These are phyloP conservation scores for Daldinia childiae DNA, from an alignment of 495 filamentous ascomycete species.

Conservation along the genomic window DNA sequence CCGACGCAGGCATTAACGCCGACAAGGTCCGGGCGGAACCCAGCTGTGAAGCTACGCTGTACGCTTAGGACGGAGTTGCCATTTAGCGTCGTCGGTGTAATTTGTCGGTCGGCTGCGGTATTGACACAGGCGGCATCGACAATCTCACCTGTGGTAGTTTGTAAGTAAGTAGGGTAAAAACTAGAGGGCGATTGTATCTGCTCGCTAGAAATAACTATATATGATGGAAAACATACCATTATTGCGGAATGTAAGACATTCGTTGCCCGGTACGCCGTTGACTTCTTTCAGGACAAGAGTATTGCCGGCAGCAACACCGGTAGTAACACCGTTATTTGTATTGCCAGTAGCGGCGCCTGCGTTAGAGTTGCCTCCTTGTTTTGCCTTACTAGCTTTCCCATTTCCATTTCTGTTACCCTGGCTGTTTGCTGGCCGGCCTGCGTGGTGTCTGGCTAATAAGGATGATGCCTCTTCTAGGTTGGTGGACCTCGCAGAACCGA, in stretches of 20 bases:
- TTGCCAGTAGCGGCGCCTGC: neutral
- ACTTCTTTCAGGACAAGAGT: neutral
- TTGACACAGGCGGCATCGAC: neutral
- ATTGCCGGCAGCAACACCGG: neutral
- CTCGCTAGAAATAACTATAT: neutral
- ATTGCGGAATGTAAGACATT: neutral
- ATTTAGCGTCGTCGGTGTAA: neutral
- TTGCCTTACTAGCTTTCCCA: neutral
- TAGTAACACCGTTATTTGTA: neutral
- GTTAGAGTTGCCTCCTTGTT: neutral
- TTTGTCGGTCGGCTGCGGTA: neutral
- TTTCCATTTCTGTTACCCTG: neutral
- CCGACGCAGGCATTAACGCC: neutral
- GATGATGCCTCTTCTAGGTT: neutral
- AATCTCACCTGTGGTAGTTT: neutral
- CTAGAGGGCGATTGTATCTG: neutral
- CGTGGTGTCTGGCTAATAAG: neutral
- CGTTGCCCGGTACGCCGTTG: neutral
- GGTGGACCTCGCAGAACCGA: neutral
- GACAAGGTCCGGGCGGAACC: neutral
- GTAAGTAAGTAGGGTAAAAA: neutral
- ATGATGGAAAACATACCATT: neutral
- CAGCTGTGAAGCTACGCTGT: neutral
- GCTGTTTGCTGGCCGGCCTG: neutral
- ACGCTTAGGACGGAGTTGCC: neutral